These are phyloP conservation scores for Metschnikowia matae DNA, from an alignment of 805 yeast genomes.

Conservation along the genomic window DNA sequence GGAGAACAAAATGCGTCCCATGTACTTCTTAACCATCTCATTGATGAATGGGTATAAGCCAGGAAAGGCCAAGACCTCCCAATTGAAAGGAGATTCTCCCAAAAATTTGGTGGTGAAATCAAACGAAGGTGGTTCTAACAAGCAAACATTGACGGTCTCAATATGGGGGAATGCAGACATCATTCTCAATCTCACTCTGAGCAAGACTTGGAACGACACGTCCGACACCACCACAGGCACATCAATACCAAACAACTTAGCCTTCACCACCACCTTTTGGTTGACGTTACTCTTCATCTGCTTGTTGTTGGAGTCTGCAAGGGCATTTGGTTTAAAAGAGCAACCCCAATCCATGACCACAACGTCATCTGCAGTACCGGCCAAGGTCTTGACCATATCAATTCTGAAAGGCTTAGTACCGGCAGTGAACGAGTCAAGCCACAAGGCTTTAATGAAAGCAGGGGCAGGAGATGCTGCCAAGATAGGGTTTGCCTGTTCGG, in stretches of 20 bases:
- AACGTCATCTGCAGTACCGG: conserved; percentile 85
- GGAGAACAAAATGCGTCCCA: conserved; percentile 81
- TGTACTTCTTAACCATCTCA: conserved; percentile 79
- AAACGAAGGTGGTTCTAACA: conserved; percentile 82
- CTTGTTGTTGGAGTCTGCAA: conserved; percentile 78
- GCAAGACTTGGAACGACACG: conserved; percentile 68
- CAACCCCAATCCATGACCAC: conserved; percentile 98
- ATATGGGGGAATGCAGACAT: conserved; percentile 90
- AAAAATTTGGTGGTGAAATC: conserved; percentile 72
- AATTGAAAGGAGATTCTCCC: conserved; percentile 82
- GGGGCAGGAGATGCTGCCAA: conserved; percentile 78
- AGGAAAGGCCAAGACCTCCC: conserved; percentile 85
- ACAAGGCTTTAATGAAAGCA: conserved; percentile 72
- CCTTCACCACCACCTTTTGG: conserved; percentile 73
- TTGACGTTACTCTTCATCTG: conserved; percentile 82
- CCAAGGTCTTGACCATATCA: conserved; percentile 83
- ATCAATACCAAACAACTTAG: conserved; percentile 75
- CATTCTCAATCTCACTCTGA: conserved; percentile 82
- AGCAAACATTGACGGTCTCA: conserved; percentile 81
- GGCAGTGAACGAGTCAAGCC: conserved; percentile 84
- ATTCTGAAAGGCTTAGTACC: conserved; percentile 96
- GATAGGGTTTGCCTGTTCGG: conserved; percentile 80
- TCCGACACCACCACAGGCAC: conserved; percentile 79
- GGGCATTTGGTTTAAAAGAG: conserved; percentile 88
- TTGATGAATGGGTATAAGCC: conserved; percentile 80